phyloP scores from a whole-genome alignment of 164 flowering plant genomes.

The Nelumbo lutea region DNA sequence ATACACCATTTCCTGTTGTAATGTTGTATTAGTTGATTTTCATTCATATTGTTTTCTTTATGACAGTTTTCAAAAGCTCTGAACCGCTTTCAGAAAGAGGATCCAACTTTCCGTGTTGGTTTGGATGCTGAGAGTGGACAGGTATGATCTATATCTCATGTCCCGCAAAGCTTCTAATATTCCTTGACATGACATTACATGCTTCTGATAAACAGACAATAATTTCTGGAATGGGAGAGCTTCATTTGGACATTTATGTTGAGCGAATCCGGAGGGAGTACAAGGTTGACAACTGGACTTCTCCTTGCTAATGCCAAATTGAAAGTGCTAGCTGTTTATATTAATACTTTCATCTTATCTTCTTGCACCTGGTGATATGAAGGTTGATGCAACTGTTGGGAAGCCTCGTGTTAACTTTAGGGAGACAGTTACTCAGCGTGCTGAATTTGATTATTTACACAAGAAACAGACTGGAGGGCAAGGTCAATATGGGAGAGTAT shows the following conservation, averaged over 20 bases:
- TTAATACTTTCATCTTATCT: not conserved
- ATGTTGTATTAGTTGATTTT: not conserved
- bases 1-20: not conserved
- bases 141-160: slow-evolving; percentile 33
- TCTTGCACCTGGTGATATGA: slow-evolving; percentile 12
- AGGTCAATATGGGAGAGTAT: slow-evolving; percentile 97
- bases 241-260: slow-evolving; percentile 96
- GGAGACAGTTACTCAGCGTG: slow-evolving; percentile 91
- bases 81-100: slow-evolving; percentile 98
- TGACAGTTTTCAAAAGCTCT: slow-evolving; percentile 94
- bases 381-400: slow-evolving; percentile 98
- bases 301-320: not conserved
- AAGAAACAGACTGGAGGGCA: slow-evolving; percentile 98
- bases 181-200: slow-evolving; percentile 3
- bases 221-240: slow-evolving; percentile 99
- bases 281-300: slow-evolving; percentile 45
- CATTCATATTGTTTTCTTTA: slow-evolving; percentile 10
- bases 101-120: slow-evolving; percentile 99
- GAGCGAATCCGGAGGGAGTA: slow-evolving; percentile 96
- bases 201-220: slow-evolving; percentile 59
- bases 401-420: slow-evolving; percentile 99
- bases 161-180: slow-evolving; percentile 1
- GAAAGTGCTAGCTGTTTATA: not conserved
- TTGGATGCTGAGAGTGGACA: slow-evolving; percentile 97
- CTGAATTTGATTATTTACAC: slow-evolving; percentile 96